Evolutionary conservation across 2,329 filamentous ascomycete species (phyloP).

Genomic region (Fusarium sp.): DNA sequence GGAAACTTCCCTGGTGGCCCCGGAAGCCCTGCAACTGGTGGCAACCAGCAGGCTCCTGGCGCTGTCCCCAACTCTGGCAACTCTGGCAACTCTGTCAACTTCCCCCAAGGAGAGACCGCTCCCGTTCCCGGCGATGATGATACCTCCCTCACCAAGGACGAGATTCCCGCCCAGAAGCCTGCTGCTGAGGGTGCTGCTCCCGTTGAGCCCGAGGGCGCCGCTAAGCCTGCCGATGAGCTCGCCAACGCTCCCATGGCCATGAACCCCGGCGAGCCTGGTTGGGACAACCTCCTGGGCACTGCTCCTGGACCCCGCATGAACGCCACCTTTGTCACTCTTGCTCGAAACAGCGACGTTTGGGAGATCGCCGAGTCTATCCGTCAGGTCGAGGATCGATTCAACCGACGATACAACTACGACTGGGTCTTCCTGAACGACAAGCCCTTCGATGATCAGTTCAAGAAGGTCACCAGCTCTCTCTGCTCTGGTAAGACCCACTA

Average conservation of each 20-base stretch:
- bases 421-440: constrained; percentile 99
- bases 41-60: constrained; percentile 37
- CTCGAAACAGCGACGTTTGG: constrained; percentile 94
- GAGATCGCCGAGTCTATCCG: constrained; percentile 97
- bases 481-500: constrained; percentile 95
- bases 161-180: constrained; percentile 33
- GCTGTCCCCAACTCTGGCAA: constrained; percentile 30
- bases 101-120: constrained; percentile 35
- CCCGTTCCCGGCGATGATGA: constrained; percentile 25
- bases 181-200: constrained; percentile 27
- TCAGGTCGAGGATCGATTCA: constrained; percentile 98
- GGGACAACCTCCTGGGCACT: constrained; percentile 63
- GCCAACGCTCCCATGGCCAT: constrained; percentile 56
- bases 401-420: constrained; percentile 95
- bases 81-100: constrained; percentile 40
- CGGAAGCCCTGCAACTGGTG: constrained; percentile 27
- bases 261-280: constrained; percentile 64
- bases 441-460: constrained; percentile 93
- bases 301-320: constrained; percentile 84
- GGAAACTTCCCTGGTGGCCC: constrained; percentile 42
- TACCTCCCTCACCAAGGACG: constrained; percentile 36
- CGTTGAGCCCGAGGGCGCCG: constrained; percentile 12
- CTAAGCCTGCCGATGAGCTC: constrained; percentile 12
- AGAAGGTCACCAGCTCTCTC: constrained; percentile 87
- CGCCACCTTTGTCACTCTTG: constrained; percentile 96